Percentiles rank a stretch among this genome's conserved stretches.
phyloP scores from a whole-genome alignment of 495 filamentous ascomycete species.

The Parathielavia hyrcaniae region DNA sequence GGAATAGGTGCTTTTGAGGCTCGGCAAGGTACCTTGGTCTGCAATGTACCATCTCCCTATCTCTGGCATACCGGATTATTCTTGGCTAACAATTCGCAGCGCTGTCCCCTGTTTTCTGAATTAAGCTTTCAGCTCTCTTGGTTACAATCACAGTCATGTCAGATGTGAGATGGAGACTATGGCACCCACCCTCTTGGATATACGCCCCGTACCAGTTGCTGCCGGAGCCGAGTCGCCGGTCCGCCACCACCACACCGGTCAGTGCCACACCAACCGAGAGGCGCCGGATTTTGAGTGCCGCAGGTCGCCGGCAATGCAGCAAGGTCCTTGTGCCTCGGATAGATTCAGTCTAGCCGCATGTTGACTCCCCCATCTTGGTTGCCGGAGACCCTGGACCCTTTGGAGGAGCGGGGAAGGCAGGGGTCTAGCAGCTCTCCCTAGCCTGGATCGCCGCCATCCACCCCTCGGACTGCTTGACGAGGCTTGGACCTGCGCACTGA shows the following conservation, averaged over 20 bases:
- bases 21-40: no score
- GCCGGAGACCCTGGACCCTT: neutral
- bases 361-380: constrained; percentile 3
- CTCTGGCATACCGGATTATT: no score
- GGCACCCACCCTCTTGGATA: no score
- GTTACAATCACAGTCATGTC: no score
- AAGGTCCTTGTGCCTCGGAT: neutral
- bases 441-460: neutral
- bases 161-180: no score
- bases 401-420: neutral
- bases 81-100: no score
- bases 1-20: no score
- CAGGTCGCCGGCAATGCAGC: neutral
- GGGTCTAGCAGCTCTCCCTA: neutral
- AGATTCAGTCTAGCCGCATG: constrained; percentile 2
- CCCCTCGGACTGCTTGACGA: neutral
- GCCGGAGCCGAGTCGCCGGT: neutral
- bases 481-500: neutral
- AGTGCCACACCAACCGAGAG: neutral
- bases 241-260: neutral
- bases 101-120: no score
- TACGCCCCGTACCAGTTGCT: no score
- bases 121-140: no score
- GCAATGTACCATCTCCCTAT: no score
- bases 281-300: constrained; percentile 6